These are phyloP conservation scores for Exophiala spinifera DNA, from an alignment of 2,329 filamentous ascomycete genomes.

Conservation along the genomic window DNA sequence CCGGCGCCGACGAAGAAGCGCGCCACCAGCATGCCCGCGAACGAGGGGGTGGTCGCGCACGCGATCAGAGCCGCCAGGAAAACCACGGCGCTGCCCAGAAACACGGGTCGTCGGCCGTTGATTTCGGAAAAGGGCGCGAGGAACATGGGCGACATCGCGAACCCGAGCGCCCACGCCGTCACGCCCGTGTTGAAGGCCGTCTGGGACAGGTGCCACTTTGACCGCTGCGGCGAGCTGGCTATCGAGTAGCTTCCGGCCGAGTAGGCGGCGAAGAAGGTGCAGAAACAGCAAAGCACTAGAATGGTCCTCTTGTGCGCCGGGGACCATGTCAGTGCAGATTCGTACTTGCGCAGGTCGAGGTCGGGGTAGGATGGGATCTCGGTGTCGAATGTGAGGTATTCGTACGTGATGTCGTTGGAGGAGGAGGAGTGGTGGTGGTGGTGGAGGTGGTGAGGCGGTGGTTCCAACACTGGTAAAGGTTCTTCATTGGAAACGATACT, in stretches of 20 bases:
- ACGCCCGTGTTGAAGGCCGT: conserved; percentile 69
- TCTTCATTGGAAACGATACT: conserved; percentile 16
- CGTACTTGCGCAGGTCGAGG: conserved; percentile 65
- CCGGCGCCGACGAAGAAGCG: conserved; percentile 77
- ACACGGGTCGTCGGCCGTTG: conserved; percentile 80
- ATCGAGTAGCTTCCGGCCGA: conserved; percentile 77
- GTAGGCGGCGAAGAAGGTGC: conserved; percentile 75
- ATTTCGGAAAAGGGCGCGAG: conserved; percentile 60
- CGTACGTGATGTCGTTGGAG: conserved; percentile 46
- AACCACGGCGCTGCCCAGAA: conserved; percentile 68
- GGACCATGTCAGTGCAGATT: conserved; percentile 72
- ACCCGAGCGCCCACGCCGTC: conserved; percentile 49
- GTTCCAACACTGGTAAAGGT: conserved; percentile 12
- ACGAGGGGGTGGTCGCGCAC: conserved; percentile 67
- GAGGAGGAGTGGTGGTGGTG: conserved; percentile 2
- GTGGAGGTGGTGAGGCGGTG: neutral
- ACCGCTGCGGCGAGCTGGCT: conserved; percentile 61
- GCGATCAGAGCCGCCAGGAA: conserved; percentile 65
- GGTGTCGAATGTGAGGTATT: conserved; percentile 63
- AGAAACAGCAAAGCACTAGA: conserved; percentile 70
- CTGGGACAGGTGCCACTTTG: conserved; percentile 62
- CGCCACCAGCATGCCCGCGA: conserved; percentile 67
- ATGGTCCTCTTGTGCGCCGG: conserved; percentile 65
- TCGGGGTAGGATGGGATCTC: conserved; percentile 44
- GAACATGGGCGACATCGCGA: neutral